These are phyloP conservation scores for Hypoxylon lenormandii DNA, from an alignment of 495 filamentous ascomycete species.

Conservation along the genomic window DNA sequence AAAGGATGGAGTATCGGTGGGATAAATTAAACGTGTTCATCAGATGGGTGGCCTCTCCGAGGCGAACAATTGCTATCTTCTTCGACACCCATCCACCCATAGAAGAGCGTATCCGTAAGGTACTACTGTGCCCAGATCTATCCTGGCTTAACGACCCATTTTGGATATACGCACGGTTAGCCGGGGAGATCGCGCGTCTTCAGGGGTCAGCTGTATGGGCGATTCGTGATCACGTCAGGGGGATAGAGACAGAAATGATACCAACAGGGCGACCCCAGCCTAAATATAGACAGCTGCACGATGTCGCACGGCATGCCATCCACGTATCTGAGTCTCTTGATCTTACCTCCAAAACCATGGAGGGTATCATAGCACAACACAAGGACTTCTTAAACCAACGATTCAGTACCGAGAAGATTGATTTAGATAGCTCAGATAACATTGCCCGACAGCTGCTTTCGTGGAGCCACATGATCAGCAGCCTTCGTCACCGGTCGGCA, in stretches of 20 bases:
- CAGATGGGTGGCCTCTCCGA: slow-evolving; percentile 42
- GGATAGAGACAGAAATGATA: slow-evolving; percentile 35
- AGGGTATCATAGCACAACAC: slow-evolving; percentile 53
- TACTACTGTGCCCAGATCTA: slow-evolving; percentile 2
- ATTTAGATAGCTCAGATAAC: slow-evolving; percentile 19
- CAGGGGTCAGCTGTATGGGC: slow-evolving; percentile 53
- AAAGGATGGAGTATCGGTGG: slow-evolving; percentile 45
- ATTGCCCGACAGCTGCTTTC: slow-evolving; percentile 50
- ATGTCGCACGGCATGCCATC: slow-evolving; percentile 62
- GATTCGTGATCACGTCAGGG: slow-evolving; percentile 50
- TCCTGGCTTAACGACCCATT: slow-evolving; percentile 31
- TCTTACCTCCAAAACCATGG: slow-evolving; percentile 53
- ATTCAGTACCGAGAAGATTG: not conserved
- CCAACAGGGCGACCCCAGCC: slow-evolving; percentile 43
- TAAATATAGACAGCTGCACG: slow-evolving; percentile 59
- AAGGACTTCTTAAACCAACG: slow-evolving; percentile 7
- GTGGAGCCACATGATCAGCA: slow-evolving; percentile 55
- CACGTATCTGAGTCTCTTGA: slow-evolving; percentile 62
- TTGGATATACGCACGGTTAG: slow-evolving; percentile 44
- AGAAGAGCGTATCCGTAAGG: slow-evolving; percentile 10
- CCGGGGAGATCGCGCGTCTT: slow-evolving; percentile 43
- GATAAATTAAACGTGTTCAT: slow-evolving; percentile 54
- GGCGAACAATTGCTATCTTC: slow-evolving; percentile 51
- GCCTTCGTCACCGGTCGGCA: slow-evolving; percentile 53
- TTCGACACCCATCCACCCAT: slow-evolving; percentile 51